Evolutionary conservation across 1,284 basidiomycete genomes (phyloP).

Genomic region (Austroboletus niveus): DNA sequence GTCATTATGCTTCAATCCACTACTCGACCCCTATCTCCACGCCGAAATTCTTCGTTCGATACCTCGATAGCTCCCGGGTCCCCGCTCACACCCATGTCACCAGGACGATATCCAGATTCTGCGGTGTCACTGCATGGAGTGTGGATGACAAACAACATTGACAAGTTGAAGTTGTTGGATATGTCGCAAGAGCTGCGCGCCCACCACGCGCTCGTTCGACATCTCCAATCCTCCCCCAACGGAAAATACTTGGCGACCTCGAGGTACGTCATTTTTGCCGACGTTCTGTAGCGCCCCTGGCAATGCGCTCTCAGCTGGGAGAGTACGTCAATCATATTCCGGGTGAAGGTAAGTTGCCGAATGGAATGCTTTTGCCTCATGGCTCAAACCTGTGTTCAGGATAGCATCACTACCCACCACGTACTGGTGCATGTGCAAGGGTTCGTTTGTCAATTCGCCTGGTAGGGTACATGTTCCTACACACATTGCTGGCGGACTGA

Average conservation of each 20-base stretch:
- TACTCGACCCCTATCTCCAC: constrained; percentile 31
- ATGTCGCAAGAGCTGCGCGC: constrained; percentile 50
- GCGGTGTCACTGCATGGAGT: constrained; percentile 47
- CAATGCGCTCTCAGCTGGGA: constrained; percentile 58
- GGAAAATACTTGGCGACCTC: constrained; percentile 40
- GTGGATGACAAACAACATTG: constrained; percentile 54
- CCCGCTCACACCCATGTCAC: constrained; percentile 28
- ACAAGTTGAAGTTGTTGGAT: constrained; percentile 55
- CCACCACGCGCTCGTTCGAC: constrained; percentile 37
- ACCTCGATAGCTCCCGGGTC: constrained; percentile 27
- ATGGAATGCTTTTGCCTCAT: constrained; percentile 7
- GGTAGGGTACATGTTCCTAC: constrained; percentile 39
- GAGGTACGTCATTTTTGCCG: constrained; percentile 19
- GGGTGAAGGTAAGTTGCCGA: constrained; percentile 52
- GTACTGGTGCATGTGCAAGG: constrained; percentile 70
- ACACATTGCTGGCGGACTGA: constrained; percentile 4
- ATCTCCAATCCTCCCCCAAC: constrained; percentile 41
- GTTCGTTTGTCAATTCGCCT: constrained; percentile 78
- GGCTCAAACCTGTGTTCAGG: constrained; percentile 35
- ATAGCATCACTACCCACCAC: constrained; percentile 59
- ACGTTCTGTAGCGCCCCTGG: constrained; percentile 5
- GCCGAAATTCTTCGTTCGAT: constrained; percentile 30
- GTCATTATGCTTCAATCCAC: constrained; percentile 47
- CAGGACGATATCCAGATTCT: constrained; percentile 38
- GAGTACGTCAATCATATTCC: constrained; percentile 70